Evolutionary conservation across 2,329 filamentous ascomycete species (phyloP), one percentile per base, ranked within the genome.

Genomic region (Verticillium nubilum): DNA sequence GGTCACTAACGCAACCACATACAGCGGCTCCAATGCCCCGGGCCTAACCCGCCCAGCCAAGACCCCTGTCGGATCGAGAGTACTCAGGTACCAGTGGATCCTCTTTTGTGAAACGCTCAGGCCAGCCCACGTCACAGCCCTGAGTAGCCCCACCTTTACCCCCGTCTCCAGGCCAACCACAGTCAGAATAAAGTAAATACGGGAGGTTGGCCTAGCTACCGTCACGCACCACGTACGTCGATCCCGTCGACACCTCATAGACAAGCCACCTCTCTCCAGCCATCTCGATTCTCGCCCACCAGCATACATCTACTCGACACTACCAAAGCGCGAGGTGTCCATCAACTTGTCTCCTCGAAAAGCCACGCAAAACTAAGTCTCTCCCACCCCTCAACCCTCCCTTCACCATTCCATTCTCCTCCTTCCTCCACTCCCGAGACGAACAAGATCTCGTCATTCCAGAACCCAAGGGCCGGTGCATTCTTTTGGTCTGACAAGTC

Each of bases 291-390:
- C 54, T 25, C 9, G 42, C 56, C 23, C 56, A 57, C 56, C 42
- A 57, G 42, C 42, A 50, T 50, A 25, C 42, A 50, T 50, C 42
- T 50, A 50, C 42, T 50, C 42, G 10, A 50, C 42, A 50, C 42
- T 50, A 23, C 42, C 42, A 50, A 4, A 23, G 19, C 42, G 42
- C 42, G 19, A 50, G 42, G n/a, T 23, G 42, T 50, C n/a, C 17
- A 23, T 19, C n/a, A 50, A 12, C 42, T 50, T 23, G 42, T 19
- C 42, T 50, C 19, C 3, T 5, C n/a, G 12, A 19, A 28, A 37
- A 57, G 54, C 53, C 42, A 50, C 42, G 42, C 42, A 61, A 60
- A 63, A 60, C 63, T 62, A 47, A 64, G 55, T 60, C 54, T 50
- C 60, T 52, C 61, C 55, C 63, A 23, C 50, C 47, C 58, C 37